Conservation (phyloP, 495 filamentous ascomycete species). For the Penicillium arizonense region DNA sequence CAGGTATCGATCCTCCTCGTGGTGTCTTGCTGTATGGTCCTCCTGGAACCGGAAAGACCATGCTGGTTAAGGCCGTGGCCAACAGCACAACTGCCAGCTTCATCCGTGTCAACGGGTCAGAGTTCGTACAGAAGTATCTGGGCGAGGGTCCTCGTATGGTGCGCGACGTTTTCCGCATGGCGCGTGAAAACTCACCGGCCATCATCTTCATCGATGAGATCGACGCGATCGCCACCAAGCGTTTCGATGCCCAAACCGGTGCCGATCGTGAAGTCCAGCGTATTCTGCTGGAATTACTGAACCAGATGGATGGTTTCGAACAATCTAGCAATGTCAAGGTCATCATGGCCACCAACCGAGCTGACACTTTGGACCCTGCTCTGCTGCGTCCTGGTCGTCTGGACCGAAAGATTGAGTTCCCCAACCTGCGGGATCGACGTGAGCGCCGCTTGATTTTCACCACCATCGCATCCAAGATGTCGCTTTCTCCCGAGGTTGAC, state of each 20-base stretch:
- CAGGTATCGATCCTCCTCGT: constrained; percentile 93
- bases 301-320: constrained; percentile 99
- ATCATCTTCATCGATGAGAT: constrained; percentile 99
- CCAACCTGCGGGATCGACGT: constrained; percentile 81
- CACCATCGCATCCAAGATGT: constrained; percentile 96
- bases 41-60: constrained; percentile 96
- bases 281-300: constrained; percentile 93
- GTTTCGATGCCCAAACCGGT: constrained; percentile 96
- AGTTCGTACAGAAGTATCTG: constrained; percentile 98
- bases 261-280: constrained; percentile 97
- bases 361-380: constrained; percentile 93
- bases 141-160: constrained; percentile 99
- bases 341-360: constrained; percentile 99
- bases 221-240: constrained; percentile 97
- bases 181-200: constrained; percentile 92
- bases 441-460: constrained; percentile 95
- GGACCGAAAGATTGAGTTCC: constrained; percentile 98
- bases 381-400: constrained; percentile 91
- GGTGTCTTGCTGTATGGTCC: constrained; percentile 96
- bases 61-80: constrained; percentile 97
- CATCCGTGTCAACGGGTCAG: constrained; percentile 95
- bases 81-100: constrained; percentile 98
- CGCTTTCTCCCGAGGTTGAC: constrained; percentile 91
- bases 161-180: constrained; percentile 98
- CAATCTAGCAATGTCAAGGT: constrained; percentile 99